Evolutionary conservation across 208 protist species (phyloP), one percentile per base, ranked within the genome.

Genomic region (Wallacemonas sp.): DNA sequence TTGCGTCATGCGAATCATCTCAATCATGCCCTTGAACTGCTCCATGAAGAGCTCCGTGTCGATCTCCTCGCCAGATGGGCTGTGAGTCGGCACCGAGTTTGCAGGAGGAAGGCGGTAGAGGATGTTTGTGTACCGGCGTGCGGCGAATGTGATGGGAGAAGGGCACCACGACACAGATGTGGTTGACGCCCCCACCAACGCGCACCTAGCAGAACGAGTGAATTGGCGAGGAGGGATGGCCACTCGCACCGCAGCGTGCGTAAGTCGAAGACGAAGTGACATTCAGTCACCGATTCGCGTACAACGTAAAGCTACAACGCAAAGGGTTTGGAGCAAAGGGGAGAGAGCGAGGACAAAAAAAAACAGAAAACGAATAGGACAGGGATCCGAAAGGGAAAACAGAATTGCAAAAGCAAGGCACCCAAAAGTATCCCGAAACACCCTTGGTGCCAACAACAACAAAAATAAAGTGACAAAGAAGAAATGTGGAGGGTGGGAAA

Each of bases 81-180:
- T 85, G 70, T 93, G 86, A 0, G 86, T 91, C 24, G 90, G 90
- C 33, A 96, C 79, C 1, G 62, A 82, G 33, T 91, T 62, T 46
- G 77, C 31, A 2, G 82, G 90, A 11, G 90, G 90, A 11, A 89
- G 27, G 26, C 90, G 85, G 27, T 80, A 91, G 24, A 96, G 72
- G 2, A 75, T 88, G 59, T 96, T 96, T 6, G 79, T 79, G 75
- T 91, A 96, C 36, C 63, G 62, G 15, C 88, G 77, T 45, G 38
- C 41, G 0, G 67, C 33, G 11, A 39, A 66, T 14, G 56, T 47
- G 19, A 45, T 8, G 9, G 39, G 56, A 4, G 34, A 17, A n/a
- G n/a, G n/a, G 44, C 17, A 6, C 51, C 30, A 41, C n/a, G 31
- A 24, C 11, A 58, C 15, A 4, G 58, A 34, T 54, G 39, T 49